phyloP scores from a whole-genome alignment of 345 rosid species.

The Hibiscus syriacus region DNA sequence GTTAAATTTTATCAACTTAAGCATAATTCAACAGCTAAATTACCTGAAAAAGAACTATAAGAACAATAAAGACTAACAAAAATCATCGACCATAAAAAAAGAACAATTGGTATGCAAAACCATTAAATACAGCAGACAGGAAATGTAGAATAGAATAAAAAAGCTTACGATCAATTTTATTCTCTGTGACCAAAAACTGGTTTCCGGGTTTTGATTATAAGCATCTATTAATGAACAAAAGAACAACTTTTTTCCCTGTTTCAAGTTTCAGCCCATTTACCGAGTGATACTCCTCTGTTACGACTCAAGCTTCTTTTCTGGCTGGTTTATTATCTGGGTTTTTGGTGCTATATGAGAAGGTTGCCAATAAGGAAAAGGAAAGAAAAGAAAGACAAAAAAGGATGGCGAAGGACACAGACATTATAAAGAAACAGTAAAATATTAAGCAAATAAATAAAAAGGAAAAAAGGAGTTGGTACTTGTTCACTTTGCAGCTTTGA shows the following conservation, averaged over 20 bases:
- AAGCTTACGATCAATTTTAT: conserved; percentile 12
- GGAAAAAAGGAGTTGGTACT: background rate
- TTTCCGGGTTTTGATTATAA: background rate
- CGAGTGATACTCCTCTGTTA: conserved; percentile 18
- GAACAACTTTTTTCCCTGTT: background rate
- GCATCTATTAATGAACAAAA: background rate
- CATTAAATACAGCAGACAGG: background rate
- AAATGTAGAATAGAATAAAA: background rate
- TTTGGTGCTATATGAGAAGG: conserved; percentile 8
- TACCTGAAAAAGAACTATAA: background rate
- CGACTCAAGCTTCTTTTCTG: conserved; percentile 8
- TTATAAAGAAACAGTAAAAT: background rate
- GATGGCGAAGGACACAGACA: background rate
- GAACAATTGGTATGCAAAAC: background rate
- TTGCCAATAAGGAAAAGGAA: conserved; percentile 10
- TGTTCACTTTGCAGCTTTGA: background rate
- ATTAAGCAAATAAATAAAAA: background rate
- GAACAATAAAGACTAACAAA: background rate
- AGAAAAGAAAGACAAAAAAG: background rate
- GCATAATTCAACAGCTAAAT: background rate
- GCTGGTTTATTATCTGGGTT: conserved; percentile 18
- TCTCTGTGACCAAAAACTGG: background rate
- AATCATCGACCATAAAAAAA: background rate
- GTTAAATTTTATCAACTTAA: background rate
- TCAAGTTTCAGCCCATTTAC: conserved; percentile 28